Base-by-base conservation (phyloP, 345 rosid genomes). In the Populus euphratica region DNA sequence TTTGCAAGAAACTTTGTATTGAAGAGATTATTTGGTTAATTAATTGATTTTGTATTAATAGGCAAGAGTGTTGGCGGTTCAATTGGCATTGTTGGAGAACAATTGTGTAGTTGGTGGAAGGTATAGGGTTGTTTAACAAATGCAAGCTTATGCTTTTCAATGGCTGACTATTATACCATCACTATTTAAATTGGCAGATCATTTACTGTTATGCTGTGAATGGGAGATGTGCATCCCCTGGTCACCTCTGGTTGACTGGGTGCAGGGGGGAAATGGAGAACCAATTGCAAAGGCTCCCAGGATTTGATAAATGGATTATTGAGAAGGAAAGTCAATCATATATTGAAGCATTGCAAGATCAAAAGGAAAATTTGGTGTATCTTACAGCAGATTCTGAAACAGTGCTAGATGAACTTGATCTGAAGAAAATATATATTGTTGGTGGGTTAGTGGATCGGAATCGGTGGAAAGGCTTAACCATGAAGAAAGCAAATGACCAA, bases 381-480 rank as follows among this genome's bases (percentile, higher is more conserved):
- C 97, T 96, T 69, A 92, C 98, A 0, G 97, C 99, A 0, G 97
- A 96, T 79, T 86, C 98, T 0, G 97, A 92, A 72, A 90, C 87
- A 4, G 86, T 90, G 76, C 84, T 94, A 35, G 90, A 90, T 56
- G 89, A 87, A 25, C 97, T 94, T 27, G 91, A 92, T 81, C 83
- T 76, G 0, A 88, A 82, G 59, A 84, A 87, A 73, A 73, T 89
- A 69, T 93, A 93, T 78, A 92, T 92, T 38, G 80, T 96, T 54
- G 97, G 98, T 39, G 98, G 98, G 67, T 84, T 96, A 78, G 98
- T 94, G 43, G 98, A 96, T 81, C 85, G 99, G 61, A 96, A 96
- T 85, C 78, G 98, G n/a, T 92, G 90, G 88, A 96, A 96, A 81
- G 97, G 98, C 71, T 82, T 94, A 81, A 94, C 97, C 14, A 88